Conservation (phyloP, 2,329 filamentous ascomycete species). For the Epichloe scottii region DNA sequence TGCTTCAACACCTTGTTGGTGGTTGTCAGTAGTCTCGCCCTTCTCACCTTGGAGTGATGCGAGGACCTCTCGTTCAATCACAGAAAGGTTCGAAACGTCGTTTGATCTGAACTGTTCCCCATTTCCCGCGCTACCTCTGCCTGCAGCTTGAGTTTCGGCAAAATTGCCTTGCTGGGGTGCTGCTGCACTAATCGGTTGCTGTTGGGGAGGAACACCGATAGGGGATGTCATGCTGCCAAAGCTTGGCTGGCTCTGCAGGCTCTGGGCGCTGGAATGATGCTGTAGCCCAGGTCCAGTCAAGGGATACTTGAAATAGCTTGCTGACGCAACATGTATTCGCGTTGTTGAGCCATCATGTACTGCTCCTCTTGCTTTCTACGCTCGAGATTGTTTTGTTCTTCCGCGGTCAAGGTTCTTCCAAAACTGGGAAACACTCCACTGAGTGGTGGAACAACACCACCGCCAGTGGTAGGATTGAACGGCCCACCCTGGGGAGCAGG, state of each 20-base stretch:
- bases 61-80: slow-evolving; percentile 40
- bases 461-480: slow-evolving; percentile 36
- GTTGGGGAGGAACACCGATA: slow-evolving; percentile 38
- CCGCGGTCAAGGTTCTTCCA: slow-evolving; percentile 87
- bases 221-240: slow-evolving; percentile 93
- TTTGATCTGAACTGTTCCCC: slow-evolving; percentile 54
- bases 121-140: slow-evolving; percentile 18
- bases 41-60: slow-evolving; percentile 20
- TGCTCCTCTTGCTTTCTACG: slow-evolving; percentile 96
- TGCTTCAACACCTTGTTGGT: slow-evolving; percentile 16
- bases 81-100: slow-evolving; percentile 54
- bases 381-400: slow-evolving; percentile 96
- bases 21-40: slow-evolving; percentile 1
- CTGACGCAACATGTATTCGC: slow-evolving; percentile 82
- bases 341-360: slow-evolving; percentile 89
- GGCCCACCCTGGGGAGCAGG: slow-evolving; percentile 43
- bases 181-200: slow-evolving; percentile 31
- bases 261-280: slow-evolving; percentile 90
- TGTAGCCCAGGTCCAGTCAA: slow-evolving; percentile 50
- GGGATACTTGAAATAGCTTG: slow-evolving; percentile 65
- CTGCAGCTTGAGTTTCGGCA: slow-evolving; percentile 45
- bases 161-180: slow-evolving; percentile 39
- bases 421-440: slow-evolving; percentile 92
- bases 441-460: slow-evolving; percentile 72
- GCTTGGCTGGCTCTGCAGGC: slow-evolving; percentile 91